Evolutionary conservation across 2,329 filamentous ascomycete species (phyloP), one percentile per base, ranked within the genome.

Genomic region (Graphilbum ipis-grandicollis): DNA sequence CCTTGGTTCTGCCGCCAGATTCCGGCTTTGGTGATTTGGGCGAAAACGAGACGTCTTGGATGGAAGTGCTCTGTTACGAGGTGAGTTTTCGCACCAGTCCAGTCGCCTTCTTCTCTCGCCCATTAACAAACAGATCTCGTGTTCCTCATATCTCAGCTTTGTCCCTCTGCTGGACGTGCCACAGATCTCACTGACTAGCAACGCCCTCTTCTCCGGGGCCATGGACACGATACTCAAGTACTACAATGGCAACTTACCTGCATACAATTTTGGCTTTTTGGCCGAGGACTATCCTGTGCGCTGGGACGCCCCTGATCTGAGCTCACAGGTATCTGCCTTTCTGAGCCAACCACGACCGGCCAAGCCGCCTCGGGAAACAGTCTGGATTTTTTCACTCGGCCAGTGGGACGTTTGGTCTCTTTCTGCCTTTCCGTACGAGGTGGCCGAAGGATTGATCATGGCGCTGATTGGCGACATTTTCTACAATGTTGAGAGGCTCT

Each of bases 331-430:
- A 3, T 46, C 56, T 23, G 41, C 45, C 2, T 71, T 70, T 36
- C 56, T 71, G n/a, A 47, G 53, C 7, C 53, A 51, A 31, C 50
- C 58, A 2, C 48, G 48, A 17, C 52, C 56, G 0, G 42, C 43
- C 3, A 40, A 42, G 1, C 40, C 55, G 0, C 56, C 62, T 6
- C 52, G 52, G n/a, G 61, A 68, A 41, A 69, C 66, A 0, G 45
- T 70, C 13, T 70, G 62, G 61, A 51, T 70, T 13, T 64, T 71
- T 37, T 61, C 55, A 9, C 59, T 68, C 37, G 66, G 66, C n/a
- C 60, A 59, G 22, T 69, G 66, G 65, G 66, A 71, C 39, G 49
- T 68, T 35, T 71, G 65, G 65, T 59, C 62, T 10, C 48, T 70
- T 15, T 58, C 66, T 1, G 54, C 63, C 3, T 46, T 68, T 15